These are phyloP conservation scores for Cucurbita moschata DNA, from an alignment of 306 rosid genomes.

Conservation along the genomic window DNA sequence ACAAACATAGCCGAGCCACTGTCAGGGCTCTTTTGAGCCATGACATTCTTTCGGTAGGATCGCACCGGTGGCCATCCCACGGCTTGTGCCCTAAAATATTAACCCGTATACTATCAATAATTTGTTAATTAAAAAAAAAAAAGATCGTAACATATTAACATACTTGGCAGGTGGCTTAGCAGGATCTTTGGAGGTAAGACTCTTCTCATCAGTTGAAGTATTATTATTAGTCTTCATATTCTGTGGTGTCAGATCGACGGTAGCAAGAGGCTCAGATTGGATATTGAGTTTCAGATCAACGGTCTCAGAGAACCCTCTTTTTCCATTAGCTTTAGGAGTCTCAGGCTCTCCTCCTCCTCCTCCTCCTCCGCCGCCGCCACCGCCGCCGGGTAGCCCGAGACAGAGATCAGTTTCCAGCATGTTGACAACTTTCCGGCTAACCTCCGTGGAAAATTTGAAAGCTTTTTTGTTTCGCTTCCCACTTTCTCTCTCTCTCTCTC, in stretches of 20 bases:
- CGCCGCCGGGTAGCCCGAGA: slow-evolving; percentile 76
- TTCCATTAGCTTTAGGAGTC: slow-evolving; percentile 47
- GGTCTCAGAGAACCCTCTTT: slow-evolving; percentile 87
- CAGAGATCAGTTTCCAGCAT: slow-evolving; percentile 86
- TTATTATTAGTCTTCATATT: slow-evolving; percentile 8
- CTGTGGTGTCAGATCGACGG: slow-evolving; percentile 25
- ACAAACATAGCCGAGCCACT: slow-evolving; percentile 35
- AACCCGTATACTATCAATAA: neutral
- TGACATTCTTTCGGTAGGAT: slow-evolving; percentile 77
- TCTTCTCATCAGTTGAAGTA: slow-evolving; percentile 43
- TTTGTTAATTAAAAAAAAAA: no score
- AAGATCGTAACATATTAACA: neutral
- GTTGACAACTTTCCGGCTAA: slow-evolving; percentile 27
- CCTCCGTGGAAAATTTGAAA: neutral
- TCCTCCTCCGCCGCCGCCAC: slow-evolving; percentile 15
- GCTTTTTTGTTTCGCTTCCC: neutral
- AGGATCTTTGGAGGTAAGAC: slow-evolving; percentile 47
- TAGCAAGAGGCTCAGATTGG: slow-evolving; percentile 28
- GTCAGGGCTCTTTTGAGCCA: slow-evolving; percentile 51
- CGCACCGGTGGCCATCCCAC: slow-evolving; percentile 99
- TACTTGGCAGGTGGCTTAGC: slow-evolving; percentile 88
- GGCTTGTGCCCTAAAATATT: slow-evolving; percentile 55
- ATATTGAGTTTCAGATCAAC: slow-evolving; percentile 80
- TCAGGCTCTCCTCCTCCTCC: slow-evolving; percentile 25
- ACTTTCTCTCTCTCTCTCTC: neutral